Evolutionary conservation across 2,329 filamentous ascomycete genomes (phyloP).

Genomic region (Diaporthe vaccinii): DNA sequence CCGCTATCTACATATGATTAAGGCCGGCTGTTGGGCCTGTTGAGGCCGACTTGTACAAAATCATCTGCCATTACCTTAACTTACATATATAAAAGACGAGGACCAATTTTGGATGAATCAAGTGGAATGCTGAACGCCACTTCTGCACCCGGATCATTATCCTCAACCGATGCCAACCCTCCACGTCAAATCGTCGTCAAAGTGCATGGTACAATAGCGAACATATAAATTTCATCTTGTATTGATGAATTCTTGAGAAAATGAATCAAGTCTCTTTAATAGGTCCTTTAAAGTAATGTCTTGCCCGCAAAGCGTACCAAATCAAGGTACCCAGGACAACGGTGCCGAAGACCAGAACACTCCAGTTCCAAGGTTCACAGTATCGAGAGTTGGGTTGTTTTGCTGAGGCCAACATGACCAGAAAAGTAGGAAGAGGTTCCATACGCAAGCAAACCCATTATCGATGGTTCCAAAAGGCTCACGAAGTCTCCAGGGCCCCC

Average conservation of each 20-base stretch:
- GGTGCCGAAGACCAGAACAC: constrained; percentile 58
- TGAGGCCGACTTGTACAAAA: too few relatives aligned
- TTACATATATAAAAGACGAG: too few relatives aligned
- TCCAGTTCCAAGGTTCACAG: constrained; percentile 66
- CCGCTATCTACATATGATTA: too few relatives aligned
- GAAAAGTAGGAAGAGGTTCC: constrained; percentile 68
- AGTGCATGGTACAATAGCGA: not conserved
- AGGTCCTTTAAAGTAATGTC: constrained; percentile 61
- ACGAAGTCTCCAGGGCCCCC: constrained; percentile 69
- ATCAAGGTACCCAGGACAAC: constrained; percentile 59
- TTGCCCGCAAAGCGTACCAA: constrained; percentile 60
- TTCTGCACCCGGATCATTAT: not conserved
- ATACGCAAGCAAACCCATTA: constrained; percentile 66
- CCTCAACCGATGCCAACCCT: not conserved
- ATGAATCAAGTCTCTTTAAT: constrained; percentile 41
- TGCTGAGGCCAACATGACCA: constrained; percentile 66
- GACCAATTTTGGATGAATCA: too few relatives aligned
- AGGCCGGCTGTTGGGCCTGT: too few relatives aligned
- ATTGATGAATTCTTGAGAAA: not conserved
- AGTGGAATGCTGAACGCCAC: too few relatives aligned
- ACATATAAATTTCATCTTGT: not conserved
- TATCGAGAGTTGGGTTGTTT: constrained; percentile 49
- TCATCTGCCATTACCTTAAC: too few relatives aligned
- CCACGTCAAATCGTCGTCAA: not conserved
- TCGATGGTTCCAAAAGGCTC: constrained; percentile 65